Percentiles rank a stretch among this genome's conserved stretches.
These are phyloP conservation scores for Rhizoctonia solani DNA, from an alignment of 1,284 basidiomycete genomes.

Conservation along the genomic window DNA sequence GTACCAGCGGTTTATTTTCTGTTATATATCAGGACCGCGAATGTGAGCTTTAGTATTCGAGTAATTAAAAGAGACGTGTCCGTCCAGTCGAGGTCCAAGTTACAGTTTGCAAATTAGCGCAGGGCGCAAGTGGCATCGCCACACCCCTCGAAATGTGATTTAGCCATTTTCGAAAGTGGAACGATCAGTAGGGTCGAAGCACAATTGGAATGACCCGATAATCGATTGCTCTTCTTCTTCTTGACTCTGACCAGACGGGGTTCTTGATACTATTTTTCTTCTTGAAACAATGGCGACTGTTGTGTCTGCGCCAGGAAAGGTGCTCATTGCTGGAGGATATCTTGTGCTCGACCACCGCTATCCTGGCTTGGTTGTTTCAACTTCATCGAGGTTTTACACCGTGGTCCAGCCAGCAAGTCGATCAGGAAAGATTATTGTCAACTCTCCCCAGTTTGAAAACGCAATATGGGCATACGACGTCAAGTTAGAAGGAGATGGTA, in stretches of 20 bases:
- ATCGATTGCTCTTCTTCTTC: background rate
- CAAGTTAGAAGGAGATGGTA: slow-evolving; percentile 40
- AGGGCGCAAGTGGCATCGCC: slow-evolving; percentile 1
- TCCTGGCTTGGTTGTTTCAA: slow-evolving; percentile 85
- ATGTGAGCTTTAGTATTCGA: background rate
- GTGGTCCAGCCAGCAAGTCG: slow-evolving; percentile 50
- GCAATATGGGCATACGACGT: slow-evolving; percentile 80
- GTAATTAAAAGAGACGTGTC: background rate
- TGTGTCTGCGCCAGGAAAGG: slow-evolving; percentile 94
- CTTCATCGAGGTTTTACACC: slow-evolving; percentile 93
- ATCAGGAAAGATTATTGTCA: slow-evolving; percentile 62
- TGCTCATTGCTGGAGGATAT: slow-evolving; percentile 92
- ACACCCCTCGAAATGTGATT: background rate
- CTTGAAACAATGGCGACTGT: slow-evolving; percentile 47
- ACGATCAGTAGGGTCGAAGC: background rate
- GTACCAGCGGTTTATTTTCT: background rate
- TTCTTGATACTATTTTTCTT: background rate
- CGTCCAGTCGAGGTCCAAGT: background rate
- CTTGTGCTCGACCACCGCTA: slow-evolving; percentile 86
- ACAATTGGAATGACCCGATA: background rate
- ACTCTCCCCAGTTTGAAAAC: slow-evolving; percentile 87
- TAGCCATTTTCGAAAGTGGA: slow-evolving; percentile 3
- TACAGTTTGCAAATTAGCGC: background rate
- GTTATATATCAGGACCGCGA: background rate
- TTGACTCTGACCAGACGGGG: background rate